phyloP scores from a whole-genome alignment of 768 basidiomycete species.

The Suillus clintonianus region DNA sequence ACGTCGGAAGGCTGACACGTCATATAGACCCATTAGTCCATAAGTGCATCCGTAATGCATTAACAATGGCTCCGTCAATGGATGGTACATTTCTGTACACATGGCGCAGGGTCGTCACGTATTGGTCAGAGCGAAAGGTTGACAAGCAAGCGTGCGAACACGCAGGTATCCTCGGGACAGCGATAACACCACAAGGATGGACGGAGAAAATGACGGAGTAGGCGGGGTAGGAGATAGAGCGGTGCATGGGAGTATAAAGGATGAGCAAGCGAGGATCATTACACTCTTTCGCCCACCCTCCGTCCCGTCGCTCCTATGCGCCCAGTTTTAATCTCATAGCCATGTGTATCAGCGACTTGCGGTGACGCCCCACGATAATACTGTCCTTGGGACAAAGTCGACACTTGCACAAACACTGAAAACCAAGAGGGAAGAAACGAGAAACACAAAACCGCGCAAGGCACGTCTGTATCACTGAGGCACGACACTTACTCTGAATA shows the following conservation, averaged over 20 bases:
- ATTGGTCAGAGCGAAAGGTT: not conserved
- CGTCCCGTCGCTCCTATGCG: not conserved
- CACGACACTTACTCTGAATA: conserved; percentile 67
- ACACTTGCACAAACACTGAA: not conserved
- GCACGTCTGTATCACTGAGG: not conserved
- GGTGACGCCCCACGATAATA: not conserved
- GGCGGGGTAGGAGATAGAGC: not conserved
- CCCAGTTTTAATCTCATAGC: not conserved
- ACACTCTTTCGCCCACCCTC: not conserved
- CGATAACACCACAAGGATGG: not conserved
- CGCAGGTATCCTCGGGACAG: not conserved
- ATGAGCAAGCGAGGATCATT: not conserved
- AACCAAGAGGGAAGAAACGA: not conserved
- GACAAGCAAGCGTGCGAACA: not conserved
- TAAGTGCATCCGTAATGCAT: not conserved
- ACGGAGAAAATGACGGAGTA: not conserved
- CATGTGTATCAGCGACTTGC: not conserved
- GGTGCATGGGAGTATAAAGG: not conserved
- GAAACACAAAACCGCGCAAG: not conserved
- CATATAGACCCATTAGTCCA: not conserved
- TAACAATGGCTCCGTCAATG: no score
- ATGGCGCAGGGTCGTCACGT: not conserved
- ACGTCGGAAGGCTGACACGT: not conserved
- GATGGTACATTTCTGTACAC: no score
- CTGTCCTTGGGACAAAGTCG: not conserved